A percentile compares a stretch with the other conserved stretches of the same genome.
Conservation (phyloP, 352 stramenopile genomes). For the Globisporangium parvum region DNA sequence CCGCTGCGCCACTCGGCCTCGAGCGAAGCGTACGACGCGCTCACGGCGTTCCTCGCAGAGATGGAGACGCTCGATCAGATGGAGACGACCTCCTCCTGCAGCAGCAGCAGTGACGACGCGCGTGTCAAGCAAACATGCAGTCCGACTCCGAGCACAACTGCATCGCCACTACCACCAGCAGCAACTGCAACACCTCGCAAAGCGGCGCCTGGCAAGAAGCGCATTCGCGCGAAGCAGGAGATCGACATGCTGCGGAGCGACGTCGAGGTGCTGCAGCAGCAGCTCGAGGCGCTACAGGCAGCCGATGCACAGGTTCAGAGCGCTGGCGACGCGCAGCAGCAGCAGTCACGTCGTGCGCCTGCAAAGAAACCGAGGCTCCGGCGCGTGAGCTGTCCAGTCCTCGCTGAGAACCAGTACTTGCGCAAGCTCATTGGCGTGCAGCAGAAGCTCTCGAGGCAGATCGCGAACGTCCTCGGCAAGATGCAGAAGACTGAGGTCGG, state of each 20-base stretch:
- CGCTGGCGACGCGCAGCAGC: no score
- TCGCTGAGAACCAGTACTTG: slow-evolving; percentile 6
- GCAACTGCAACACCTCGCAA: neutral
- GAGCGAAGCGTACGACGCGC: slow-evolving; percentile 2
- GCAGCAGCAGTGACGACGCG: neutral
- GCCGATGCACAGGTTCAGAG: neutral
- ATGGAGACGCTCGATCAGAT: slow-evolving; percentile 6
- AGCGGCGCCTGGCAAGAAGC: neutral
- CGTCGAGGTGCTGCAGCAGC: neutral
- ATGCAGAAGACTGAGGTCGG: slow-evolving; percentile 3
- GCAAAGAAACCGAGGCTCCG: slow-evolving; percentile 1
- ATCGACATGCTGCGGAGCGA: slow-evolving; percentile 6
- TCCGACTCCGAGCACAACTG: neutral
- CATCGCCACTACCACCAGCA: neutral
- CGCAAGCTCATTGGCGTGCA: neutral
- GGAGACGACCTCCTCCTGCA: neutral
- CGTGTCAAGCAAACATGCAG: neutral
- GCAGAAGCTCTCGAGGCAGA: neutral
- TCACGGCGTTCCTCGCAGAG: slow-evolving; percentile 8
- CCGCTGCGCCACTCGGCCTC: neutral
- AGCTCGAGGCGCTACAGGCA: slow-evolving; percentile 2
- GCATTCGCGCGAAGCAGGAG: slow-evolving; percentile 6
- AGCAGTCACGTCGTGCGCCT: neutral
- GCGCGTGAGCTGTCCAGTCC: neutral
- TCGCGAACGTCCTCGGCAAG: neutral